These are phyloP conservation scores for Russula lepida DNA, from an alignment of 768 basidiomycete species.

Conservation along the genomic window DNA sequence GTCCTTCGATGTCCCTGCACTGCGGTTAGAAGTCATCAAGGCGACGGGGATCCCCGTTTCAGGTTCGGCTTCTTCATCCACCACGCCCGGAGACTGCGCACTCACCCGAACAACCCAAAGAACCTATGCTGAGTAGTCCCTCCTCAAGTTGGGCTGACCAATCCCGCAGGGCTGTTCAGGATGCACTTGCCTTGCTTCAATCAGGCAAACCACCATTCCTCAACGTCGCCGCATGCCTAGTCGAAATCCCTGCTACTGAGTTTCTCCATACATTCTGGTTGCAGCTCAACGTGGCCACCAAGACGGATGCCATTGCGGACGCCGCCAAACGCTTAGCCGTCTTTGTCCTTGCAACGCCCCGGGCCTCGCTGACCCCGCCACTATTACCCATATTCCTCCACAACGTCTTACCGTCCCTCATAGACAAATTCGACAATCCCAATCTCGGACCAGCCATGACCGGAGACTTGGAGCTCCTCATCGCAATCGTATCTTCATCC, in stretches of 20 bases:
- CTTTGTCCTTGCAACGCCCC: constrained; percentile 59
- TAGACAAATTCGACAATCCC: constrained; percentile 43
- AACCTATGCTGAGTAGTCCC: neutral
- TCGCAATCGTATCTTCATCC: constrained; percentile 54
- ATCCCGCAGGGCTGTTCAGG: constrained; percentile 47
- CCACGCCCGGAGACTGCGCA: neutral
- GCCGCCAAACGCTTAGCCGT: constrained; percentile 56
- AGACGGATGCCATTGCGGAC: constrained; percentile 48
- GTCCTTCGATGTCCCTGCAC: constrained; percentile 31
- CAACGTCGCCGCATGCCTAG: constrained; percentile 61
- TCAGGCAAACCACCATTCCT: constrained; percentile 56
- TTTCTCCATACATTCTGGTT: constrained; percentile 66
- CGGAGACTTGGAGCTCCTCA: constrained; percentile 53
- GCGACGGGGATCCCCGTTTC: constrained; percentile 32
- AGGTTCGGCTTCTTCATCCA: constrained; percentile 27
- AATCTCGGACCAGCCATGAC: constrained; percentile 46
- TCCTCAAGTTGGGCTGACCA: constrained; percentile 40
- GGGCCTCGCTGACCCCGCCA: constrained; percentile 43
- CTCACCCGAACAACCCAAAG: constrained; percentile 1
- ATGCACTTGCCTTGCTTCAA: constrained; percentile 48
- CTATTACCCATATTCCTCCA: constrained; percentile 69
- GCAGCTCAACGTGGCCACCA: constrained; percentile 47
- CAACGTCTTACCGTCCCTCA: constrained; percentile 53
- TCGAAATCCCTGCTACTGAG: constrained; percentile 44
- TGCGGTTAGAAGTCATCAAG: constrained; percentile 34